phyloP scores from a whole-genome alignment of 176 grass and related monocot genomes.

The Cenchrus americanus region DNA sequence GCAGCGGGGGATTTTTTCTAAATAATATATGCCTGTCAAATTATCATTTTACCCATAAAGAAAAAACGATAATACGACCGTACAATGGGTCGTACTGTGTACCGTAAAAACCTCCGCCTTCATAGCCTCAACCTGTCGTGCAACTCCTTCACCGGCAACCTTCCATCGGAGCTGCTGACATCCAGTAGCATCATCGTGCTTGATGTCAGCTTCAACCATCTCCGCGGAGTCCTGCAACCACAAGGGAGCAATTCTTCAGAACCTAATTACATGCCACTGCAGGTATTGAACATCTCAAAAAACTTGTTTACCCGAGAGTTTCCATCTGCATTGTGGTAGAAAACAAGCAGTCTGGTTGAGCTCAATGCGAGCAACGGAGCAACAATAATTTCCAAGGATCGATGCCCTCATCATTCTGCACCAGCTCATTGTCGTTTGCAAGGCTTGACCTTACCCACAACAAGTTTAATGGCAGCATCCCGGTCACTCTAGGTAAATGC shows the following conservation, averaged over 20 bases:
- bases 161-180: background rate
- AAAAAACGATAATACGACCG: no score
- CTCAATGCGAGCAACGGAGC: background rate
- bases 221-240: background rate
- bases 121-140: slow-evolving; percentile 29
- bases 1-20: no score
- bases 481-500: no score
- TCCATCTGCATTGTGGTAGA: background rate
- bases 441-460: no score
- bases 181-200: background rate
- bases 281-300: background rate
- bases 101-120: no score
- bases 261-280: background rate
- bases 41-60: no score
- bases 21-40: no score
- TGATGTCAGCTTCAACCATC: slow-evolving; percentile 41
- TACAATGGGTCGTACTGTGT: no score
- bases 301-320: background rate
- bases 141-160: slow-evolving; percentile 1
- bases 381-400: background rate
- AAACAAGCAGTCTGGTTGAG: background rate
- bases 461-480: no score
- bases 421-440: no score
- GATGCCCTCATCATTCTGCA: background rate
- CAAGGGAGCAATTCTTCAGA: background rate